phyloP scores from a whole-genome alignment of 2,329 filamentous ascomycete genomes.

The Aspergillus alliaceus region DNA sequence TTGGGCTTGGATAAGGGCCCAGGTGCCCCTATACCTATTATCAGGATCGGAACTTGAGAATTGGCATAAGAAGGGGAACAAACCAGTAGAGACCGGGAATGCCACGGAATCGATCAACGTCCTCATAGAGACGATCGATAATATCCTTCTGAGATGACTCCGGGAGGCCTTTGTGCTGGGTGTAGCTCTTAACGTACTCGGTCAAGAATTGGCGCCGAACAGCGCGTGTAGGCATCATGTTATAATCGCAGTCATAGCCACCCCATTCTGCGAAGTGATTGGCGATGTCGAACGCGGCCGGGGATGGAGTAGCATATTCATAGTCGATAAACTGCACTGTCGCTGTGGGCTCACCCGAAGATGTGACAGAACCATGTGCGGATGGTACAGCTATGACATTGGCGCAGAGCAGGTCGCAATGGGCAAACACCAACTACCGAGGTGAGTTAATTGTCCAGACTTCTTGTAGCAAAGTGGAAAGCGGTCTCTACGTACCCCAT shows the following conservation, averaged over 20 bases:
- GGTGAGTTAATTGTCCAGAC: background rate
- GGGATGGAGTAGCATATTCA: slow-evolving; percentile 93
- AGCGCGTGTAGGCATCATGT: slow-evolving; percentile 72
- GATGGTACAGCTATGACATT: slow-evolving; percentile 82
- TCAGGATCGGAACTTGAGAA: background rate
- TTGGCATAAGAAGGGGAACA: slow-evolving; percentile 2
- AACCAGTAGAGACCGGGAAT: slow-evolving; percentile 80
- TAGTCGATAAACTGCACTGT: slow-evolving; percentile 92
- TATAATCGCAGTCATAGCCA: slow-evolving; percentile 92
- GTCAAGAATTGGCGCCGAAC: slow-evolving; percentile 78
- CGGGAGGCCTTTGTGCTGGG: slow-evolving; percentile 46
- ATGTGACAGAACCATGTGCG: slow-evolving; percentile 28
- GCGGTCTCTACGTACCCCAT: slow-evolving; percentile 57
- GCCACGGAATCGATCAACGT: slow-evolving; percentile 85
- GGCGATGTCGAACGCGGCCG: slow-evolving; percentile 91
- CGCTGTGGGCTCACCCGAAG: slow-evolving; percentile 41
- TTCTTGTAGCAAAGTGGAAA: background rate
- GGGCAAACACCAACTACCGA: slow-evolving; percentile 78
- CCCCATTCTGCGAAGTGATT: slow-evolving; percentile 99
- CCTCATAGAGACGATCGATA: slow-evolving; percentile 66
- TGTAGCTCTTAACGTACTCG: slow-evolving; percentile 79
- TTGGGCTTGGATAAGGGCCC: slow-evolving; percentile 89
- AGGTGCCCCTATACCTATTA: slow-evolving; percentile 79
- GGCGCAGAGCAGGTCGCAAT: slow-evolving; percentile 93
- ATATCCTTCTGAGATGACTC: slow-evolving; percentile 58